Evolutionary conservation across 2,329 filamentous ascomycete species (phyloP).

Genomic region (Trichophyton schoenleinii): DNA sequence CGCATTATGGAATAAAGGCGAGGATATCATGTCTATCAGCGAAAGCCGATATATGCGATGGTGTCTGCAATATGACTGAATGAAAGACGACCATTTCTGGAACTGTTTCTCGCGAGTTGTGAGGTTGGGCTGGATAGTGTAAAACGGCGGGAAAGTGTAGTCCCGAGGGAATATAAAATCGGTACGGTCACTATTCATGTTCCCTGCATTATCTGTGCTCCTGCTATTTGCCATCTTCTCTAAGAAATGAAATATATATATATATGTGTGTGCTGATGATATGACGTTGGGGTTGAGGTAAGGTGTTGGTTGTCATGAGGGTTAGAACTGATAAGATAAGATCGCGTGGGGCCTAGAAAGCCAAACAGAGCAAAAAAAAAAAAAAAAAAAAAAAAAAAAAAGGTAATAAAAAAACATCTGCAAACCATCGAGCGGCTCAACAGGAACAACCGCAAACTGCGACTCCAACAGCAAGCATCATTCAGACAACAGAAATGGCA

Average conservation of each 20-base stretch:
- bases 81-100: slow-evolving; percentile 71
- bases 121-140: slow-evolving; percentile 36
- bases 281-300: not conserved
- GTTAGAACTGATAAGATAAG: slow-evolving; percentile 6
- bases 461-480: too few species aligned
- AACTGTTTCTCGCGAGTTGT: slow-evolving; percentile 42
- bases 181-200: too few species aligned
- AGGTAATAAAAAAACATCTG: too few species aligned
- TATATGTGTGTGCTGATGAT: not conserved
- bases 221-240: not conserved
- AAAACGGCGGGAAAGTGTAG: slow-evolving; percentile 43
- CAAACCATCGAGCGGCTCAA: too few species aligned
- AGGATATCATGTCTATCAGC: slow-evolving; percentile 48
- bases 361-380: not conserved
- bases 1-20: slow-evolving; percentile 45
- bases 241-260: not conserved
- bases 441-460: too few species aligned
- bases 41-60: slow-evolving; percentile 65
- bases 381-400: not conserved
- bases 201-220: too few species aligned
- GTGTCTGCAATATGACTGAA: slow-evolving; percentile 71
- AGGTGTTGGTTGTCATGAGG: not conserved
- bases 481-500: slow-evolving; percentile 1
- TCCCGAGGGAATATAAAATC: slow-evolving; percentile 30
- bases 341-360: not conserved